Conservation (phyloP, 1,284 basidiomycete genomes). For the Ustilago hordei region DNA sequence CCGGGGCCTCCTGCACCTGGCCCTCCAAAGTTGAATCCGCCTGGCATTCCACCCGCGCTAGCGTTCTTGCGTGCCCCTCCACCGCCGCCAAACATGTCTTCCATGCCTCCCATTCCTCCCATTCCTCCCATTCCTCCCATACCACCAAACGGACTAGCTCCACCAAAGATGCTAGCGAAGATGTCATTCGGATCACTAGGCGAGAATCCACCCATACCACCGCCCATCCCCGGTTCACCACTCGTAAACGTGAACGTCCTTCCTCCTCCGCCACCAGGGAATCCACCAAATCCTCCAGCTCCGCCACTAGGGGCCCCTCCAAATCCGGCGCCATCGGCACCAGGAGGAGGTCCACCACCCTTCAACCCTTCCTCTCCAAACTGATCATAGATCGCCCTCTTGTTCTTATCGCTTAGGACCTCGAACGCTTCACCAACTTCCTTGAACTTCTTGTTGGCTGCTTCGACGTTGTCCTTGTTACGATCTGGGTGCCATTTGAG, state of each 20-base stretch:
- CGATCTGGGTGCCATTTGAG: constrained; percentile 93
- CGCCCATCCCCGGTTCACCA: constrained; percentile 42
- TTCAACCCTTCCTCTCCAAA: constrained; percentile 97
- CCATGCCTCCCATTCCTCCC: constrained; percentile 62
- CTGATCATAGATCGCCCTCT: constrained; percentile 92
- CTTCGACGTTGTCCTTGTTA: constrained; percentile 80
- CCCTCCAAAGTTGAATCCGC: constrained; percentile 31
- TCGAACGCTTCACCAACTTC: constrained; percentile 97
- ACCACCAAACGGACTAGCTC: constrained; percentile 50
- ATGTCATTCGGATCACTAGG: constrained; percentile 85
- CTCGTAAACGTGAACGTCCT: constrained; percentile 58
- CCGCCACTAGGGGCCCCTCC: constrained; percentile 7
- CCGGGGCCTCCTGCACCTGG: constrained; percentile 3
- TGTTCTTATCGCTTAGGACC: constrained; percentile 92
- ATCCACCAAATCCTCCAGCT: constrained; percentile 40
- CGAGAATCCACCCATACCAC: constrained; percentile 60
- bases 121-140: constrained; percentile 52
- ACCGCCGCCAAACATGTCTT: constrained; percentile 58
- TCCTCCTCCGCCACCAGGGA: constrained; percentile 42
- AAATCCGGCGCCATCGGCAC: constrained; percentile 66
- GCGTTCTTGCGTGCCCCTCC: constrained; percentile 26
- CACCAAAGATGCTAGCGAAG: constrained; percentile 78
- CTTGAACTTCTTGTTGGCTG: constrained; percentile 89
- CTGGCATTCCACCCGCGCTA: constrained; percentile 44
- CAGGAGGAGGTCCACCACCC: constrained; percentile 70